phyloP scores from a whole-genome alignment of 225 moss, liverwort and hornwort species.

The Bryum argenteum region DNA sequence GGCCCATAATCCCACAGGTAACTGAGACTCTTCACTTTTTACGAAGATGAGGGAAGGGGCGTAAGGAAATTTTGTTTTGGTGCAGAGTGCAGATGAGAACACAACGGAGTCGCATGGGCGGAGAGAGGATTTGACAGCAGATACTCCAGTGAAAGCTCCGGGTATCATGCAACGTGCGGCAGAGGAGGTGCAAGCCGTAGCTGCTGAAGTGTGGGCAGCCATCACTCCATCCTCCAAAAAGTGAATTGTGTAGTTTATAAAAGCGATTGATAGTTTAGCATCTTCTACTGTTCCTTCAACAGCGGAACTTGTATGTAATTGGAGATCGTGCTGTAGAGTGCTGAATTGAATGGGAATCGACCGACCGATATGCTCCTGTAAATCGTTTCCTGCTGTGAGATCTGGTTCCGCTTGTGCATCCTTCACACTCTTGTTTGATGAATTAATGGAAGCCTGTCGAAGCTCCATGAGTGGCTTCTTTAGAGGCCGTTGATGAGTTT shows the following conservation, averaged over 20 bases:
- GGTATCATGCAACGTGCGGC: constrained; percentile 39
- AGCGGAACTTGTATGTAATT: not conserved
- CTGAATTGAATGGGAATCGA: not conserved
- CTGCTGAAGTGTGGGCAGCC: constrained; percentile 35
- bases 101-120: constrained; percentile 32
- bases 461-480: no score
- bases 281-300: not conserved
- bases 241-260: constrained; percentile 20
- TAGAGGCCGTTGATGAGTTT: no score
- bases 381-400: constrained; percentile 1
- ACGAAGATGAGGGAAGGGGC: not conserved
- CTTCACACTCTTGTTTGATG: not conserved
- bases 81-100: constrained; percentile 33
- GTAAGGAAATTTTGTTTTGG: not conserved
- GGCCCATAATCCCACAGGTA: constrained; percentile 28
- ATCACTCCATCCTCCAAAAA: constrained; percentile 43
- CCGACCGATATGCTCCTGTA: no score
- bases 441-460: no score
- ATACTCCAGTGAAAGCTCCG: constrained; percentile 47
- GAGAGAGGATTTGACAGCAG: constrained; percentile 39
- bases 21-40: not conserved
- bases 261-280: not conserved
- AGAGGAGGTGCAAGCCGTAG: constrained; percentile 56
- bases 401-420: not conserved
- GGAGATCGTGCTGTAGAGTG: not conserved